Base-by-base conservation (phyloP, 257 asterid genomes). In the Cynanchum wilfordii region DNA sequence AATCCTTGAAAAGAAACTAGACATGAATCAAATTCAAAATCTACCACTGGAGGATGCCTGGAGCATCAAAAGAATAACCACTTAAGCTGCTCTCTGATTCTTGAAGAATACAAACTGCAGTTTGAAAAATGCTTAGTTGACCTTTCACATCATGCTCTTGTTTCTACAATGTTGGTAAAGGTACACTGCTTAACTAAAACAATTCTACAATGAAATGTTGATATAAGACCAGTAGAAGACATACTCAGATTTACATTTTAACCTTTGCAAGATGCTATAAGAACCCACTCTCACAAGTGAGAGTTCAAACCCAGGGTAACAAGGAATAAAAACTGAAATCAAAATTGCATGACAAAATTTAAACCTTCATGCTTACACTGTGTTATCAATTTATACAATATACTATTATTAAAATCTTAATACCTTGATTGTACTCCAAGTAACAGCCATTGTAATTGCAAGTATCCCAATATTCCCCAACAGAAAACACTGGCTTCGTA, bases 391-490 rank as follows among this genome's bases (percentile, higher is more conserved):
- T 29, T 24, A 10, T 22, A 27, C 7, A 47, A 29, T 25, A 49
- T 29, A 42, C 50, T 51, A 72, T 22, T 10, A 33, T 10, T 25
- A 42, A 40, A 70, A 71, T 63, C 16, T 22, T 20, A 44, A 59
- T 87, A 89, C 98, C 96, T 91, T 94, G 97, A 77, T 91, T 89
- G 87, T 89, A 83, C 78, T 91, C 98, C 95, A 94, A 84, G 79
- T 79, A 68, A 65, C 71, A 66, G 76, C 89, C 99, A 57, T 44
- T 90, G 87, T 94, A 94, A 70, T 89, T 90, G 91, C 99, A 94
- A 70, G 97, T 74, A 84, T 90, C 98, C 99, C 99, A 94, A 60
- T 85, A 88, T 80, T 94, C 99, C 47, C 99, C 99, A 45, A 94
- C 90, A 54, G 93, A 86, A 81, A 94, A 91, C 76, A 88, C 80